Percentiles rank a stretch among this genome's conserved stretches.
phyloP scores from a whole-genome alignment of 768 basidiomycete species.

The Daedaleopsis sinensis region DNA sequence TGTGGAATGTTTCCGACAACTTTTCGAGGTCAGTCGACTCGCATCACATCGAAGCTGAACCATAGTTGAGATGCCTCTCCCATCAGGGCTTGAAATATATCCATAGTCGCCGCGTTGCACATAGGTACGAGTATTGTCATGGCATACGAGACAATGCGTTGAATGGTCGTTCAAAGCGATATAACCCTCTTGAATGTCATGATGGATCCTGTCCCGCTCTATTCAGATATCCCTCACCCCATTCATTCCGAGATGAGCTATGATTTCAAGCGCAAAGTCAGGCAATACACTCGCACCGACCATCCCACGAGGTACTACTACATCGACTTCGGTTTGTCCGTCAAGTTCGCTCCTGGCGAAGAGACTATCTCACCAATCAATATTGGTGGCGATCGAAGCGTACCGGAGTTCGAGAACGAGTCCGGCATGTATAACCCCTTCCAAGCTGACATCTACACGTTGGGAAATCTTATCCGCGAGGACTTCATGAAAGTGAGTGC shows the following conservation, averaged over 20 bases:
- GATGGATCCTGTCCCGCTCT: conserved; percentile 17
- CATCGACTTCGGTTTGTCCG: conserved; percentile 21
- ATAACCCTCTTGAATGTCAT: conserved; percentile 19
- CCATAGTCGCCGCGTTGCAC: conserved; percentile 38
- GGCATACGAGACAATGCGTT: too few relatives aligned
- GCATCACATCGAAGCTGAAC: not conserved
- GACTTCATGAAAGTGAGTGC: conserved; percentile 16
- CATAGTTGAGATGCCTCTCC: too few relatives aligned
- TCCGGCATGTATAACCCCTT: conserved; percentile 16
- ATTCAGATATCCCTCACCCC: conserved; percentile 10
- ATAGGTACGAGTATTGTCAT: conserved; percentile 29
- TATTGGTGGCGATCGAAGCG: conserved; percentile 20
- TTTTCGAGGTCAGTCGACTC: conserved; percentile 33
- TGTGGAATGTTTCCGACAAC: conserved; percentile 35
- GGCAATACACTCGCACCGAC: conserved; percentile 31
- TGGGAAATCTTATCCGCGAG: conserved; percentile 24
- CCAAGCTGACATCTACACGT: conserved; percentile 26
- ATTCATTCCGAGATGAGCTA: not conserved
- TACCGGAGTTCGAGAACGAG: conserved; percentile 22
- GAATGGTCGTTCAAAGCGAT: conserved; percentile 9
- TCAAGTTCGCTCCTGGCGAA: conserved; percentile 6
- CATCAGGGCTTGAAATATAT: conserved; percentile 38
- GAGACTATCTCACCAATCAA: conserved; percentile 4
- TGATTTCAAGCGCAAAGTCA: conserved; percentile 21
- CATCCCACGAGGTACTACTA: conserved; percentile 33